phyloP scores from a whole-genome alignment of 495 filamentous ascomycete genomes.

The Neurospora sp. region DNA sequence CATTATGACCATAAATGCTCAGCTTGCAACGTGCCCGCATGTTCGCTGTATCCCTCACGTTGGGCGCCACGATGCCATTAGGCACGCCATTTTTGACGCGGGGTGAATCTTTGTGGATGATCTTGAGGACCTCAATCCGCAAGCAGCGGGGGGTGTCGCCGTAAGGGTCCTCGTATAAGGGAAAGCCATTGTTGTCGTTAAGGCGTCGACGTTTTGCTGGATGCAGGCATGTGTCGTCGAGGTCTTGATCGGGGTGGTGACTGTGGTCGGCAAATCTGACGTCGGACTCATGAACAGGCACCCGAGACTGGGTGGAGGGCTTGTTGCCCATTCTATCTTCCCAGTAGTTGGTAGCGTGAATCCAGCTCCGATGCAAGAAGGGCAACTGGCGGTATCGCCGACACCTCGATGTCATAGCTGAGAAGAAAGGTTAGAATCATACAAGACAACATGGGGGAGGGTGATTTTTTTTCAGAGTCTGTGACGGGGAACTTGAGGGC shows the following conservation, averaged over 20 bases:
- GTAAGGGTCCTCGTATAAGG: slow-evolving; percentile 18
- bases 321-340: slow-evolving; percentile 32
- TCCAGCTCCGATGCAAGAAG: slow-evolving; percentile 30
- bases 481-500: not conserved
- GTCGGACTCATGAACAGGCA: slow-evolving; percentile 11
- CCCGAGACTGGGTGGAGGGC: slow-evolving; percentile 18
- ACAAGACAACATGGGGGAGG: not conserved
- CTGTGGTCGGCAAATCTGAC: slow-evolving; percentile 19
- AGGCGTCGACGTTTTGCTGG: slow-evolving; percentile 31
- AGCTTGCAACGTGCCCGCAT: slow-evolving; percentile 35
- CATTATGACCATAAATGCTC: slow-evolving; percentile 24
- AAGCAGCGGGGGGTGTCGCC: slow-evolving; percentile 23
- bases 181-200: slow-evolving; percentile 23
- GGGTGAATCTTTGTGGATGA: slow-evolving; percentile 33
- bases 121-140: slow-evolving; percentile 37
- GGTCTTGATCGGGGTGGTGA: not conserved
- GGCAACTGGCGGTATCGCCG: slow-evolving; percentile 16
- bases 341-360: slow-evolving; percentile 18
- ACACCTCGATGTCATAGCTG: slow-evolving; percentile 17
- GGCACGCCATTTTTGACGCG: slow-evolving; percentile 27
- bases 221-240: slow-evolving; percentile 17
- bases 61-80: slow-evolving; percentile 26
- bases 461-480: not conserved
- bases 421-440: slow-evolving; percentile 2
- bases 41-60: slow-evolving; percentile 26